A percentile compares a stretch with the other conserved stretches of the same genome.
These are phyloP conservation scores for Articulospora tetracladia DNA, from an alignment of 495 filamentous ascomycete species.

Conservation along the genomic window DNA sequence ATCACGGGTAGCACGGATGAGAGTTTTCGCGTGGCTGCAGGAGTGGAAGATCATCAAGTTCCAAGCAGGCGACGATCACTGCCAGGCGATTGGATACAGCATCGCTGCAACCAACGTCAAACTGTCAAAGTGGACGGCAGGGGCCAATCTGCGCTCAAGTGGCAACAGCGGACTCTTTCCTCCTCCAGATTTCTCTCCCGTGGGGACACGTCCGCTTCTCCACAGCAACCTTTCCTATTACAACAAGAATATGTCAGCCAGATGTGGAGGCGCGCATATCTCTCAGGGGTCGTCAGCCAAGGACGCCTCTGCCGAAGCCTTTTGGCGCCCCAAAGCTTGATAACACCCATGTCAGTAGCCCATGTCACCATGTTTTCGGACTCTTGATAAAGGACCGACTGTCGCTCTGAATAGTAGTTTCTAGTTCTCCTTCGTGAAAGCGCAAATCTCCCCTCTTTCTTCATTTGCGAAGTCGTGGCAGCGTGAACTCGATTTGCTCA, in stretches of 20 bases:
- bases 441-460: no score
- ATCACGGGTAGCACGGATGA: no score
- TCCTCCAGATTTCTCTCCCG: background rate
- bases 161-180: background rate
- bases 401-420: no score
- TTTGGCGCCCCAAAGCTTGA: background rate
- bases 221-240: background rate
- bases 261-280: background rate
- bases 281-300: background rate
- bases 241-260: no score
- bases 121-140: background rate
- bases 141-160: background rate
- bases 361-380: no score
- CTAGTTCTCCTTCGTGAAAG: no score
- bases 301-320: background rate
- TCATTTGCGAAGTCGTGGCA: no score
- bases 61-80: background rate
- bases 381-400: no score
- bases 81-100: background rate
- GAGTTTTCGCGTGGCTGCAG: no score
- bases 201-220: background rate
- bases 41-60: background rate
- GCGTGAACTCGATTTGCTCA: no score
- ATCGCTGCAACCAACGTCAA: background rate
- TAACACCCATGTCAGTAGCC: background rate